Evolutionary conservation across 352 stramenopile genomes (phyloP).

Genomic region (Phytophthora tentaculata): DNA sequence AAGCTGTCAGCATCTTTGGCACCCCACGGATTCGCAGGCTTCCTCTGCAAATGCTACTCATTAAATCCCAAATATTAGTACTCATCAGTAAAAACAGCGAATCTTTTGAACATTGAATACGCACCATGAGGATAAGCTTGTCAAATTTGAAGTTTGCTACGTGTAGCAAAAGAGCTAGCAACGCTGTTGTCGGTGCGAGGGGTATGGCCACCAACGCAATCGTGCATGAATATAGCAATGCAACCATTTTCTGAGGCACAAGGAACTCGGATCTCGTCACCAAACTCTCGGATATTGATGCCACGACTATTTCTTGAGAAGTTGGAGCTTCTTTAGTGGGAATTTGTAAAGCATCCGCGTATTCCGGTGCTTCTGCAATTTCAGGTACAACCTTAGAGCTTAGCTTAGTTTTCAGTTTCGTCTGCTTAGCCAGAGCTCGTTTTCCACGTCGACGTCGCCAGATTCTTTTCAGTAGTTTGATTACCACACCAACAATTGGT

Average conservation of each 20-base stretch:
- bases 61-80: too few relatives aligned
- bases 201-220: conserved; percentile 76
- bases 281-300: conserved; percentile 6
- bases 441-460: conserved; percentile 25
- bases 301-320: not conserved
- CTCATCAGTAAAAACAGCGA: too few relatives aligned
- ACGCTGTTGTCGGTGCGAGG: conserved; percentile 59
- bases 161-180: conserved; percentile 64
- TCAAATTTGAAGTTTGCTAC: conserved; percentile 87
- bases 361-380: not conserved
- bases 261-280: conserved; percentile 69
- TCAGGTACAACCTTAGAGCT: conserved; percentile 34
- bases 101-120: too few relatives aligned
- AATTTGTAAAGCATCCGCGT: not conserved
- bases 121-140: conserved; percentile 71
- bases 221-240: conserved; percentile 79
- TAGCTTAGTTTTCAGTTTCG: not conserved
- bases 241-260: conserved; percentile 85
- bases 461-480: conserved; percentile 26
- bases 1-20: conserved; percentile 82
- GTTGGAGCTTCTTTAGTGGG: conserved; percentile 10
- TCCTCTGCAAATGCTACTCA: conserved; percentile 78
- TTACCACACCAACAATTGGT: conserved; percentile 28
- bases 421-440: conserved; percentile 20
- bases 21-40: conserved; percentile 71